Base-by-base conservation (phyloP, 1,284 basidiomycete species). In the Ganoderma multipileum region DNA sequence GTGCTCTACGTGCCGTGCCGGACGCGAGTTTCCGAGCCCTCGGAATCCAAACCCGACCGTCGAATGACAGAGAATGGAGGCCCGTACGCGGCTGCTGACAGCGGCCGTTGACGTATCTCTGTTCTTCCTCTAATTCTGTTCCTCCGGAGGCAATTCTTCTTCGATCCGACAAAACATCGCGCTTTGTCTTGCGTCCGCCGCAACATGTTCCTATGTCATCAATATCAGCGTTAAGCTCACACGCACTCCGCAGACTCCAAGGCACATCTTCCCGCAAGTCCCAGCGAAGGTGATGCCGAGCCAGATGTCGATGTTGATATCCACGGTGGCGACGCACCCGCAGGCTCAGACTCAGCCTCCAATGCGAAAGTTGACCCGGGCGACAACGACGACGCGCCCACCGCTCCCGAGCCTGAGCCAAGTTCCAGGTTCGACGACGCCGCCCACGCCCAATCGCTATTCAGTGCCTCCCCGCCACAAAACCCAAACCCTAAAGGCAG, bases 171-270 rank as follows among this genome's bases (percentile, higher is more conserved):
- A 20, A 26, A n/a, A 26, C 11, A 33, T 63, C n/a, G 41, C 42
- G 8, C 33, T 52, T 52, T 26, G 20, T 7, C n/a, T n/a, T 52
- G 26, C 58, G 20, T 63, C 61, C 33, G 47, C 47, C n/a, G n/a
- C 47, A 47, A 50, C 23, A 26, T 26, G 44, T 47, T n/a, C 20
- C 7, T 47, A 20, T 9, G 20, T 47, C 47, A 23, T 50, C 23
- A 26, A 11, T 11, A 50, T 50, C 47, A 50, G 23, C 5, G 3
- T 50, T 14, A 26, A 2, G 42, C n/a, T 38, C 61, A 61, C 68
- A 67, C 66, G 60, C 59, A 55, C 57, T 64, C 72, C 71, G 71
- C 77, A 92, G 90, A 92, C 77, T 80, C 84, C 55, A 83, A 83
- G 66, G 84, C 84, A 36, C 87, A 86, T 61, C 74, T 87, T 67